Evolutionary conservation across 2,329 filamentous ascomycete species (phyloP), one percentile per base, ranked within the genome.

Genomic region (Fusarium pseudocircinatum): DNA sequence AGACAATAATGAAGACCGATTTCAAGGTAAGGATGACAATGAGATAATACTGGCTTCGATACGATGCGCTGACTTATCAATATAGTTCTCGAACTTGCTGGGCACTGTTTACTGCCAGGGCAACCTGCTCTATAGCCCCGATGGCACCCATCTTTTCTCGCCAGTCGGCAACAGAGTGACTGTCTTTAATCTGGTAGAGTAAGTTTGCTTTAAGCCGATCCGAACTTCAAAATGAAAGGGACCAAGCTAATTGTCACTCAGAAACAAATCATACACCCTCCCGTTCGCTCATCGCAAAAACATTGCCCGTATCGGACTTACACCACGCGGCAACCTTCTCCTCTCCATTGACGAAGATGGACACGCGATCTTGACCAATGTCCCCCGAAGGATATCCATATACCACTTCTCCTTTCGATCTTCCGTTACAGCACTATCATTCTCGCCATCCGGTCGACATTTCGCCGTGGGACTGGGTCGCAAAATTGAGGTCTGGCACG

Each of bases 41-140:
- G 13, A 28, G 58, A 34, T 39, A 2, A 2, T 28, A 6, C 9
- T 6, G 9, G 34, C 22, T 9, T 4, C 2, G 18, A 3, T 28
- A 9, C 15, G 11, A 24, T 24, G 10, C 60, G 3, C 43, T 73
- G 16, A 74, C 47, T 30, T 22, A 4, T 5, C 12, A 43, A 15
- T 15, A 30, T 79, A 98, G 95, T 99, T 99, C 85, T 97, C 96
- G 82, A 99, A 98, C 85, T 90, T 99, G 82, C 90, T 99, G 80
- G 97, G 96, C 81, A 99, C 96, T 77, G 96, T 99, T 81, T 99
- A 98, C 87, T 94, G 95, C 86, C 94, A 95, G 89, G 96, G 97
- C 84, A 99, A 98, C 83, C 90, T 99, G 79, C 89, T 98, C 81
- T 99, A 97, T 87, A 97, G 94, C 78, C 94, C 95, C 70, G 96